Conservation (phyloP, 768 basidiomycete species). For the Lyophyllum semitale region DNA sequence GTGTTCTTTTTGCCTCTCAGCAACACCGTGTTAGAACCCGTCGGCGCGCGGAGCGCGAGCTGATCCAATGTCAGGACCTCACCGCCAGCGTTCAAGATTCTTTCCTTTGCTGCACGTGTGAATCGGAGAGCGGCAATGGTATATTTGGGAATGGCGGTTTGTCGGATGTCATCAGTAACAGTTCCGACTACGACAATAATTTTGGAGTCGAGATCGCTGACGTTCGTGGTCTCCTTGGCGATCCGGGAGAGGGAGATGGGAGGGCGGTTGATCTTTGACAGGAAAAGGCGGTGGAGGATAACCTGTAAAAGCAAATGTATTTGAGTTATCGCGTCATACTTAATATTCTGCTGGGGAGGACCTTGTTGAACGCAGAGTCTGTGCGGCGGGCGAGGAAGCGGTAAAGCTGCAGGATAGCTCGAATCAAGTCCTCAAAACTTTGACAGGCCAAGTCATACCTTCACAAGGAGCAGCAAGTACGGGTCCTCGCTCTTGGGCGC, state of each 20-base stretch:
- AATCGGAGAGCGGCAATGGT: conserved; percentile 94
- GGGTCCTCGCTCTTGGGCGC: conserved; percentile 99
- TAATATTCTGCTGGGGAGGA: conserved; percentile 22
- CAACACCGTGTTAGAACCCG: conserved; percentile 92
- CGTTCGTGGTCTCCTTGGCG: conserved; percentile 73
- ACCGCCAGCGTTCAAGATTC: conserved; percentile 94
- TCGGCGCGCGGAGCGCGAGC: conserved; percentile 92
- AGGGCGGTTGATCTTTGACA: conserved; percentile 96
- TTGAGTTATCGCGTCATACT: conserved; percentile 19
- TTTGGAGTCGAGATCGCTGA: conserved; percentile 72
- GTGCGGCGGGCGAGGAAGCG: conserved; percentile 98
- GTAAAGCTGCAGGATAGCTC: conserved; percentile 69
- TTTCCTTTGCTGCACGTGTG: conserved; percentile 89
- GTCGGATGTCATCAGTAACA: conserved; percentile 93
- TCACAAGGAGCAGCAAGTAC: conserved; percentile 96
- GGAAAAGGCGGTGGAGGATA: conserved; percentile 95
- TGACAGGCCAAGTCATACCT: conserved; percentile 52
- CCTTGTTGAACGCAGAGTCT: conserved; percentile 95
- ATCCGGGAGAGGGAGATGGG: conserved; percentile 95
- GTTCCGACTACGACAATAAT: conserved; percentile 89
- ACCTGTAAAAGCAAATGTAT: conserved; percentile 45
- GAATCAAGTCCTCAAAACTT: conserved; percentile 10
- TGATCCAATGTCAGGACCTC: conserved; percentile 95
- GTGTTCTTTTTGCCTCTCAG: conserved; percentile 91
- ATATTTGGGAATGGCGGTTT: conserved; percentile 84